A percentile compares a stretch with the other conserved stretches of the same genome.
Conservation (phyloP, 2,329 filamentous ascomycete genomes). For the Neophaeococcomyces mojaviensis region DNA sequence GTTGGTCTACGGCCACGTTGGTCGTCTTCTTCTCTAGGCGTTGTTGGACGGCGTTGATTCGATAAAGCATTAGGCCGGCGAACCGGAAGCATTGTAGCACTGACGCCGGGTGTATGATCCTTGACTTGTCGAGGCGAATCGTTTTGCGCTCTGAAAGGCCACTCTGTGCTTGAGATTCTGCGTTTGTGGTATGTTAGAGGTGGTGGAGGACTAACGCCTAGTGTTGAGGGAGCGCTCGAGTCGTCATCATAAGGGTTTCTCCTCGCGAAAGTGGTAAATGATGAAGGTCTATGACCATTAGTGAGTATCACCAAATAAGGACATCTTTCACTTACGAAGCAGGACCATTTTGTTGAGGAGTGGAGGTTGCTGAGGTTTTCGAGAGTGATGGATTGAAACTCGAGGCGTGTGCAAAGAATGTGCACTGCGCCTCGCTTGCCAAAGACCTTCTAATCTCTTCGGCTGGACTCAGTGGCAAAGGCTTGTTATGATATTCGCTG, state of each 20-base stretch:
- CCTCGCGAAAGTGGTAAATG: slow-evolving; percentile 11
- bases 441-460: slow-evolving; percentile 6
- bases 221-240: neutral
- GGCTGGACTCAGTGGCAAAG: slow-evolving; percentile 16
- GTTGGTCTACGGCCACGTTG: neutral
- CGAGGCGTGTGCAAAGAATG: neutral
- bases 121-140: neutral
- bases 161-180: slow-evolving; percentile 2
- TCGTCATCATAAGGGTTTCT: slow-evolving; percentile 10
- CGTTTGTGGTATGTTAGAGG: slow-evolving; percentile 5
- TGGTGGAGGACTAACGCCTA: neutral
- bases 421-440: slow-evolving; percentile 1
- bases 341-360: neutral
- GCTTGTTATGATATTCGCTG: slow-evolving; percentile 15
- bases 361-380: neutral
- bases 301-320: neutral
- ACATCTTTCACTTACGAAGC: neutral
- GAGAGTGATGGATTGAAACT: too few relatives aligned
- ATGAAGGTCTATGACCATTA: slow-evolving; percentile 8
- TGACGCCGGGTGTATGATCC: neutral
- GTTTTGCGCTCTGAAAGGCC: slow-evolving; percentile 5
- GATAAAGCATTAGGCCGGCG: neutral
- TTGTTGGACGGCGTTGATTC: neutral
- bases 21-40: neutral
- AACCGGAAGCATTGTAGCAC: neutral